Conservation (phyloP, 2,329 filamentous ascomycete species). For the Aspergillus sp. region DNA sequence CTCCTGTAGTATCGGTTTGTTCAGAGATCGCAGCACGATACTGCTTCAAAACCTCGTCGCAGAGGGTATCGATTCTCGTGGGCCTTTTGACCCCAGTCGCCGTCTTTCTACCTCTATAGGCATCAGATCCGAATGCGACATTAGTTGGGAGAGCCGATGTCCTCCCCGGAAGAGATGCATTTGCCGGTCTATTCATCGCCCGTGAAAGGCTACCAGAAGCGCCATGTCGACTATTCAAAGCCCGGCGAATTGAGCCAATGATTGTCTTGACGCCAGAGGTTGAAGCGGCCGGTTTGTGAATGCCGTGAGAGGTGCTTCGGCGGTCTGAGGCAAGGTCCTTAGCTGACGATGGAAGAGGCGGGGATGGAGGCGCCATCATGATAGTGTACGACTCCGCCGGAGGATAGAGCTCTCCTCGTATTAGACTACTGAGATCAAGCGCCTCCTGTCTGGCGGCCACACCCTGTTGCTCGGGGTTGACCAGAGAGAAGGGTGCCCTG, state of each 20-base stretch:
- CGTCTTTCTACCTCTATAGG: slow-evolving; percentile 44
- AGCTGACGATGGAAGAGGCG: slow-evolving; percentile 36
- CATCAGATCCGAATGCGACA: slow-evolving; percentile 48
- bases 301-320: slow-evolving; percentile 33
- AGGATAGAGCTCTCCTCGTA: slow-evolving; percentile 81
- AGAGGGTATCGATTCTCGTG: slow-evolving; percentile 76
- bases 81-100: slow-evolving; percentile 47
- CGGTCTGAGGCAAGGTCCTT: slow-evolving; percentile 28
- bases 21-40: slow-evolving; percentile 70
- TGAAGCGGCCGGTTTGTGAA: slow-evolving; percentile 29
- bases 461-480: slow-evolving; percentile 46
- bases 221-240: slow-evolving; percentile 64
- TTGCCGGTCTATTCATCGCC: slow-evolving; percentile 36
- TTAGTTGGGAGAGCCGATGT: slow-evolving; percentile 48
- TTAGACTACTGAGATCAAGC: slow-evolving; percentile 77
- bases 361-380: slow-evolving; percentile 57
- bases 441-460: slow-evolving; percentile 59
- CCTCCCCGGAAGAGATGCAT: slow-evolving; percentile 38
- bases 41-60: slow-evolving; percentile 75
- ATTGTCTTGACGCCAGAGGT: slow-evolving; percentile 78
- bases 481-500: slow-evolving; percentile 54
- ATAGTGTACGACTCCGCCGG: slow-evolving; percentile 82
- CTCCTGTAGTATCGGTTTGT: slow-evolving; percentile 13
- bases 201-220: slow-evolving; percentile 36
- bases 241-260: slow-evolving; percentile 81